Conservation (phyloP, 805 yeast genomes). For the Ascoidea rubescens region DNA sequence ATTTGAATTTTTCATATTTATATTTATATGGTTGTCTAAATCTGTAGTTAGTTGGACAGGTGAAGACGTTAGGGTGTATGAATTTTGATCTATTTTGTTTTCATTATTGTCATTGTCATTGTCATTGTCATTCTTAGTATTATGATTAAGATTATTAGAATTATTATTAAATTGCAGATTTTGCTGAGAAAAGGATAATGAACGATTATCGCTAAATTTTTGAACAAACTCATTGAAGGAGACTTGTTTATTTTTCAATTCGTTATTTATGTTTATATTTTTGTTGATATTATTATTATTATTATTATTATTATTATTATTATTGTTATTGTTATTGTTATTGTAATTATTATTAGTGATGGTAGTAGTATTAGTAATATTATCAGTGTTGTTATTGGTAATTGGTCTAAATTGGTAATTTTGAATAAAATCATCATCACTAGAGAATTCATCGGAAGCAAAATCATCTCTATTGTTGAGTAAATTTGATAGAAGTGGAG, state of each 20-base stretch:
- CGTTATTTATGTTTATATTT: slow-evolving; percentile 10
- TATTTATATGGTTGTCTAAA: background rate
- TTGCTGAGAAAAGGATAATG: background rate
- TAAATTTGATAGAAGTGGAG: too few species aligned
- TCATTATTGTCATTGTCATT: background rate
- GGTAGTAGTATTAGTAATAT: background rate
- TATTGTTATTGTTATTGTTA: background rate
- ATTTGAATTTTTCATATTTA: background rate
- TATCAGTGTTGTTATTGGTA: slow-evolving; percentile 2
- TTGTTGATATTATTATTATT: too few species aligned
- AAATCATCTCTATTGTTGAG: too few species aligned
- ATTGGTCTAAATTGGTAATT: slow-evolving; percentile 6
- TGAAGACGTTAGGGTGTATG: too few species aligned
- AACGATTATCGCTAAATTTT: background rate
- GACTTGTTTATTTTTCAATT: slow-evolving; percentile 2
- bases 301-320: slow-evolving; percentile 9
- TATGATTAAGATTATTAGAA: background rate
- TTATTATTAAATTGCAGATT: background rate
- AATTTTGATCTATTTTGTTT: background rate
- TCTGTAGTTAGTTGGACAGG: too few species aligned
- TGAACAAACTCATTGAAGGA: background rate
- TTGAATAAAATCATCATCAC: slow-evolving; percentile 1
- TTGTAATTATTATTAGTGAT: background rate
- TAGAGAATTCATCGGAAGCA: slow-evolving; percentile 1
- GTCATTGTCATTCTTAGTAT: background rate